A percentile compares a stretch with the other conserved stretches of the same genome.
These are phyloP conservation scores for Cicer chorassanicum DNA, from an alignment of 306 rosid genomes.

Conservation along the genomic window DNA sequence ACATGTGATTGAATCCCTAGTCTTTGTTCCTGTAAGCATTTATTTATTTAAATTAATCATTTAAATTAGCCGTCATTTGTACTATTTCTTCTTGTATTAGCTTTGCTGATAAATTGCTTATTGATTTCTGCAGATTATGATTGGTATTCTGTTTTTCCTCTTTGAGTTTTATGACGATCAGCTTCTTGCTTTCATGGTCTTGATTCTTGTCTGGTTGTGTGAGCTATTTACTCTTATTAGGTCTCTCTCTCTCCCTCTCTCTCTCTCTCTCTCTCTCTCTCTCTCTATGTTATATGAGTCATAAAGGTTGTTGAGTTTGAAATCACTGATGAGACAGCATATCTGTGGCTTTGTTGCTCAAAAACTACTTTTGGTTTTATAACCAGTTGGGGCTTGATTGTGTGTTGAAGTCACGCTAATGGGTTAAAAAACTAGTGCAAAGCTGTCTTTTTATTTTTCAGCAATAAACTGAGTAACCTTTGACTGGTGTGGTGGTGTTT, in stretches of 20 bases:
- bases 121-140: conserved; percentile 85
- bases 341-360: conserved; percentile 25
- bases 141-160: conserved; percentile 92
- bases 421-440: conserved; percentile 23
- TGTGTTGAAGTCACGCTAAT: conserved; percentile 20
- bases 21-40: conserved; percentile 91
- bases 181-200: conserved; percentile 91
- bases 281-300: background rate
- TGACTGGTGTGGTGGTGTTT: conserved; percentile 8
- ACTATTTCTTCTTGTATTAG: conserved; percentile 22
- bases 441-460: background rate
- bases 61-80: conserved; percentile 16
- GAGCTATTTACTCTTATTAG: conserved; percentile 93
- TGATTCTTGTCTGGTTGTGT: conserved; percentile 97
- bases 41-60: conserved; percentile 15
- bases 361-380: conserved; percentile 24
- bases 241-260: conserved; percentile 52
- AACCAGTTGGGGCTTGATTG: conserved; percentile 24
- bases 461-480: conserved; percentile 5
- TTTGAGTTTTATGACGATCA: conserved; percentile 98
- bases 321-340: conserved; percentile 24
- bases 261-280: background rate
- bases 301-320: conserved; percentile 29
- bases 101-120: conserved; percentile 42
- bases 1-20: conserved; percentile 96